Base-by-base conservation (phyloP, 371 early-diverging fungal genomes). In the Sporodiniella umbellata region DNA sequence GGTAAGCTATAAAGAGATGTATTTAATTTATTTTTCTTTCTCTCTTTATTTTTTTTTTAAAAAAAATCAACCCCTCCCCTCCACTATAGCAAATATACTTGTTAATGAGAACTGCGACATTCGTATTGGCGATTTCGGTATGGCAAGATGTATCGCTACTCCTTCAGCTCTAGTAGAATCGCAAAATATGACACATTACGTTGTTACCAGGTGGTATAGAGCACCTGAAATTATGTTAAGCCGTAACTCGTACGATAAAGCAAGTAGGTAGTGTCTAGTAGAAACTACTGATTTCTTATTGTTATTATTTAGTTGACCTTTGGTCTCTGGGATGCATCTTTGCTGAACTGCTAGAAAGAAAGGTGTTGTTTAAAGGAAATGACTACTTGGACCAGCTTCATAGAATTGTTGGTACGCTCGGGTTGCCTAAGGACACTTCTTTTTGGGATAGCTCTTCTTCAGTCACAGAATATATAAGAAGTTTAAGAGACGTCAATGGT, bases 301-400 rank as follows among this genome's bases (percentile, higher is more conserved):
- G 96, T 62, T 80, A 84, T 0, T 74, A 72, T n/a, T 83, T 81
- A 35, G 90, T 96, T 24, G 99, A 99, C 66, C 92, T 99, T 33
- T 99, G 99, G 99, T 89, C 99, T 4, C 83, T 94, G 19, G 99
- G 99, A 3, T 99, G 99, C 70, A 93, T 99, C 26, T 96, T 99
- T 81, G 99, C 98, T 2, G 99, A 99, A 60, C 79, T 99, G 18
- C 78, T 99, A 64, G 79, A 97, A 43, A 83, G 99, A 15, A 85
- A 86, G 19, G 94, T 92, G 43, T 72, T 99, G 37, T 90, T 98
- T n/a, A 95, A 90, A 26, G 90, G 90, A 31, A 81, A 88, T 1
- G 99, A 99, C 56, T 92, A 92, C 53, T 74, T 99, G 52, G 92
- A 88, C 31, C 99, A 99, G 60, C 75, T 99, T 22, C 87, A 96